A percentile compares a stretch with the other conserved stretches of the same genome.
These are phyloP conservation scores for Microthlaspi erraticum DNA, from an alignment of 345 rosid genomes.

Conservation along the genomic window DNA sequence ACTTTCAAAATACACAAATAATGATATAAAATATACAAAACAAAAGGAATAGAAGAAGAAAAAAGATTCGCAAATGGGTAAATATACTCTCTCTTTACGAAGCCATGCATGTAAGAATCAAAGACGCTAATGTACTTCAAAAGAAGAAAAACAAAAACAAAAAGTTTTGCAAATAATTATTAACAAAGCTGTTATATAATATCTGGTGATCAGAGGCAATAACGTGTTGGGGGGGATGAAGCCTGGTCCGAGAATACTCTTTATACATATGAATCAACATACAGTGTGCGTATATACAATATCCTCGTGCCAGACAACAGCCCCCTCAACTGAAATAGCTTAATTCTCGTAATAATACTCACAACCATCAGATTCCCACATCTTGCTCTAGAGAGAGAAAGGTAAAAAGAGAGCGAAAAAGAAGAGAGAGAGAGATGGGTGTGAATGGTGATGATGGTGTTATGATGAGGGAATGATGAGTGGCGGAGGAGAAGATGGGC, in stretches of 20 bases:
- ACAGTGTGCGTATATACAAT: slow-evolving; percentile 8
- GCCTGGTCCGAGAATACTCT: slow-evolving; percentile 80
- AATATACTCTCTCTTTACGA: background rate
- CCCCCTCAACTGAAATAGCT: slow-evolving; percentile 63
- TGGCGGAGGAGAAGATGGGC: slow-evolving; percentile 43
- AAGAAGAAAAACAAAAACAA: too few species aligned
- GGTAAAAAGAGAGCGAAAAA: slow-evolving; percentile 40
- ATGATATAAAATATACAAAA: too few species aligned
- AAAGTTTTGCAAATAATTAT: background rate
- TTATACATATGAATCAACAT: slow-evolving; percentile 7
- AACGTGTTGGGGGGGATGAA: slow-evolving; percentile 75
- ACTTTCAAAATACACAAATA: too few species aligned
- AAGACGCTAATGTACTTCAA: background rate
- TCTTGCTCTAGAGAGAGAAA: slow-evolving; percentile 41
- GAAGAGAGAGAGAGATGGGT: slow-evolving; percentile 27
- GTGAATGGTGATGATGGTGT: slow-evolving; percentile 49
- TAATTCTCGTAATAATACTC: slow-evolving; percentile 35
- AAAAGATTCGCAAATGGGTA: too few species aligned
- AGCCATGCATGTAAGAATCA: slow-evolving; percentile 31
- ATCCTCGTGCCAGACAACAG: slow-evolving; percentile 68
- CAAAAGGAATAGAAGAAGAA: too few species aligned
- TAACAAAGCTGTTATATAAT: background rate
- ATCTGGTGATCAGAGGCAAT: slow-evolving; percentile 32
- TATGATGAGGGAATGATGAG: slow-evolving; percentile 53
- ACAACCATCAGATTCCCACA: slow-evolving; percentile 19